Conservation (phyloP, 805 yeast species). For the Candida sonorensis region DNA sequence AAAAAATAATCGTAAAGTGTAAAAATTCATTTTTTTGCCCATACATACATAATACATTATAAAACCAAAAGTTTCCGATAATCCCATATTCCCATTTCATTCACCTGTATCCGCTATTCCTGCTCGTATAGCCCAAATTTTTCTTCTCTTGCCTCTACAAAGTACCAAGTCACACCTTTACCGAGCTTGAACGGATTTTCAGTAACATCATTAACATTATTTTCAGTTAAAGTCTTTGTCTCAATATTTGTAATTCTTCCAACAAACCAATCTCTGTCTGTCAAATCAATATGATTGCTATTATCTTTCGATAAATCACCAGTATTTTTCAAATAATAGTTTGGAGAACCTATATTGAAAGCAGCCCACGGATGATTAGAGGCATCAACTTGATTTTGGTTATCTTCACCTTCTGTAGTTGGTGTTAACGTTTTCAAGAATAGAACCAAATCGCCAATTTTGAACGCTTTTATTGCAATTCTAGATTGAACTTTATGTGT, state of each 20-base stretch:
- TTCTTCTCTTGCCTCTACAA: slow-evolving; percentile 48
- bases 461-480: slow-evolving; percentile 63
- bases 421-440: slow-evolving; percentile 63
- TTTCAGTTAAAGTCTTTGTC: slow-evolving; percentile 43
- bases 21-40: no score
- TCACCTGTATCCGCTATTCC: slow-evolving; percentile 18
- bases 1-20: no score
- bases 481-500: slow-evolving; percentile 36
- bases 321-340: slow-evolving; percentile 58
- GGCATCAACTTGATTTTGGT: slow-evolving; percentile 1
- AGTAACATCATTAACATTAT: slow-evolving; percentile 26
- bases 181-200: slow-evolving; percentile 64
- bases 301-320: slow-evolving; percentile 4
- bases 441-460: slow-evolving; percentile 68
- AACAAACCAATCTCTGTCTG: slow-evolving; percentile 73
- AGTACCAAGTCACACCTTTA: slow-evolving; percentile 57
- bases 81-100: slow-evolving; percentile 1
- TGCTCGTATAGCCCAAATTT: slow-evolving; percentile 5
- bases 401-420: slow-evolving; percentile 4
- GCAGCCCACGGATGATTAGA: slow-evolving; percentile 79
- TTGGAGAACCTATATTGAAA: slow-evolving; percentile 83
- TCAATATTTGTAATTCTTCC: slow-evolving; percentile 60
- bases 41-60: no score
- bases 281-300: slow-evolving; percentile 17
- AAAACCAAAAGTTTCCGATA: no score